These are phyloP conservation scores for Blastocystis sp. DNA, from an alignment of 352 stramenopile genomes.

Conservation along the genomic window DNA sequence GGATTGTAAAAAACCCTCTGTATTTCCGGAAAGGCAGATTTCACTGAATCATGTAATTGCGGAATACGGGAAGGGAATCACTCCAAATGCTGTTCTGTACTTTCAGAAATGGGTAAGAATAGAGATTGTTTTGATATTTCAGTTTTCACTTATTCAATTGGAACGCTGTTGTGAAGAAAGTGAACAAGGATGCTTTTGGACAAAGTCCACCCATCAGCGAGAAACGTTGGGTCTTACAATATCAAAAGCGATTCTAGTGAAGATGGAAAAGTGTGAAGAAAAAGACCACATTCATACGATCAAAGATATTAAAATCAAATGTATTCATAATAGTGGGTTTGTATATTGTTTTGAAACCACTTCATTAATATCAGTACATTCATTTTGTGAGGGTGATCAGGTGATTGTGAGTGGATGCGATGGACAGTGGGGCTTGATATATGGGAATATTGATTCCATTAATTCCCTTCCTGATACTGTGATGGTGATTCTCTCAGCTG, in stretches of 20 bases:
- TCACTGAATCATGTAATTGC: not conserved
- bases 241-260: not conserved
- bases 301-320: not conserved
- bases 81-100: not conserved
- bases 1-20: no score
- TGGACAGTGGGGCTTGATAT: not conserved
- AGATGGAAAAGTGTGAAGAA: not conserved
- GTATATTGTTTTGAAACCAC: not conserved
- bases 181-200: not conserved
- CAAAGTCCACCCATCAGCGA: not conserved
- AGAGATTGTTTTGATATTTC: not conserved
- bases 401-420: not conserved
- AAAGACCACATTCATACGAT: not conserved
- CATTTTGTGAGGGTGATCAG: not conserved
- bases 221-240: not conserved
- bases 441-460: not conserved
- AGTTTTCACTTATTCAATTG: slow-evolving; percentile 52
- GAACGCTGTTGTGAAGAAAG: not conserved
- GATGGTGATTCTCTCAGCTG: not conserved
- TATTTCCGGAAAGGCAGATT: no score
- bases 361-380: not conserved
- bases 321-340: not conserved
- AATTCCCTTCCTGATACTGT: not conserved
- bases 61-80: not conserved
- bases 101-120: slow-evolving; percentile 37